Evolutionary conservation across 2,329 filamentous ascomycete species (phyloP).

Genomic region (Cadophora malorum): DNA sequence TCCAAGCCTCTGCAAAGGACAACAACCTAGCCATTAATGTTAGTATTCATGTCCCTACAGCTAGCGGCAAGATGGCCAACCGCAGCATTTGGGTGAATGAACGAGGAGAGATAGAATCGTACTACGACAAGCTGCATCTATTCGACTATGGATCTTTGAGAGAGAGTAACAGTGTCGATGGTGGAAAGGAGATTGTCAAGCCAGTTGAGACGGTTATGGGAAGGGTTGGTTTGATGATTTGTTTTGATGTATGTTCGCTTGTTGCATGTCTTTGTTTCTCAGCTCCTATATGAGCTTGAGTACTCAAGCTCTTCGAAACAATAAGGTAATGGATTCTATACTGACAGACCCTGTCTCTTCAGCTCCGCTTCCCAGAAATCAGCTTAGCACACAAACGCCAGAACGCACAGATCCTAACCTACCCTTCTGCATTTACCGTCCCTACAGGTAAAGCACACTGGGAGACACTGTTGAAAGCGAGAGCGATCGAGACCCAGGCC

Average conservation of each 20-base stretch:
- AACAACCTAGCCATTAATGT: constrained; percentile 78
- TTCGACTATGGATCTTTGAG: constrained; percentile 76
- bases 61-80: constrained; percentile 62
- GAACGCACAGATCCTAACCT: constrained; percentile 78
- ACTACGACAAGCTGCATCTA: constrained; percentile 88
- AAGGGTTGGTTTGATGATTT: constrained; percentile 80
- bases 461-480: constrained; percentile 76
- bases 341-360: background rate
- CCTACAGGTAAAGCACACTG: constrained; percentile 87
- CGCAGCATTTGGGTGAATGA: constrained; percentile 71
- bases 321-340: background rate
- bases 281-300: background rate
- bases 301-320: background rate
- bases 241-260: constrained; percentile 70
- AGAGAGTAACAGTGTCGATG: constrained; percentile 72
- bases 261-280: background rate
- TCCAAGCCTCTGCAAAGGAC: constrained; percentile 70
- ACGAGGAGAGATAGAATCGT: constrained; percentile 60
- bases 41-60: constrained; percentile 78
- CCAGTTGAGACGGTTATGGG: constrained; percentile 80
- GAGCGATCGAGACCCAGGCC: constrained; percentile 88
- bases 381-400: constrained; percentile 69
- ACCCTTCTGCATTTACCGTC: constrained; percentile 89
- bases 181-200: constrained; percentile 65
- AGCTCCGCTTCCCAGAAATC: constrained; percentile 80